Percentiles rank a stretch among this genome's conserved stretches.
phyloP scores from a whole-genome alignment of 306 rosid genomes.

The Cercis canadensis region DNA sequence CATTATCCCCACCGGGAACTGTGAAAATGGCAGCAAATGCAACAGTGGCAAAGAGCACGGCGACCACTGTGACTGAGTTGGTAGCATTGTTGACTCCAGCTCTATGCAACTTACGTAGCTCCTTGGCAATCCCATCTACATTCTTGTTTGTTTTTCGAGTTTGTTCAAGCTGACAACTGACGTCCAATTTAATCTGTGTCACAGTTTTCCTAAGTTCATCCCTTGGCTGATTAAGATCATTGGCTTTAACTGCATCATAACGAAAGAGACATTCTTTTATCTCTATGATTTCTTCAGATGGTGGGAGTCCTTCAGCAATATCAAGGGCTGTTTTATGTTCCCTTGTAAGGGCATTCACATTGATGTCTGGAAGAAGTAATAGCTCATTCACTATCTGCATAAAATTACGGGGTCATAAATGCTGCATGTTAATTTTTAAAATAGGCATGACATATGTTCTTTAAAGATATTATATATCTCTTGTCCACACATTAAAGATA shows the following conservation, averaged over 20 bases:
- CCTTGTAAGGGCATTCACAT: slow-evolving; percentile 62
- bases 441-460: neutral
- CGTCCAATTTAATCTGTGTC: slow-evolving; percentile 57
- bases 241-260: slow-evolving; percentile 48
- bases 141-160: slow-evolving; percentile 57
- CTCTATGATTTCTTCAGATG: slow-evolving; percentile 53
- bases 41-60: slow-evolving; percentile 63
- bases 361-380: slow-evolving; percentile 45
- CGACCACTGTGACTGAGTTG: slow-evolving; percentile 61
- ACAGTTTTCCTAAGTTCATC: slow-evolving; percentile 62
- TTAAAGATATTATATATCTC: no score
- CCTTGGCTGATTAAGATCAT: slow-evolving; percentile 54
- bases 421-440: neutral
- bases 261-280: slow-evolving; percentile 42
- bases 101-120: slow-evolving; percentile 57
- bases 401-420: neutral
- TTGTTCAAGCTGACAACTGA: slow-evolving; percentile 59
- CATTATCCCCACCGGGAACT: slow-evolving; percentile 79
- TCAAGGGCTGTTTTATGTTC: slow-evolving; percentile 62
- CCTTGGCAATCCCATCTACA: slow-evolving; percentile 55
- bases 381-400: slow-evolving; percentile 62
- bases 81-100: slow-evolving; percentile 58
- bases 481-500: no score
- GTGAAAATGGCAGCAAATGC: slow-evolving; percentile 73
- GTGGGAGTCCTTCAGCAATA: slow-evolving; percentile 55